A percentile compares a stretch with the other conserved stretches of the same genome.
Conservation (phyloP, 2,329 filamentous ascomycete genomes). For the Alternaria brassicicola region DNA sequence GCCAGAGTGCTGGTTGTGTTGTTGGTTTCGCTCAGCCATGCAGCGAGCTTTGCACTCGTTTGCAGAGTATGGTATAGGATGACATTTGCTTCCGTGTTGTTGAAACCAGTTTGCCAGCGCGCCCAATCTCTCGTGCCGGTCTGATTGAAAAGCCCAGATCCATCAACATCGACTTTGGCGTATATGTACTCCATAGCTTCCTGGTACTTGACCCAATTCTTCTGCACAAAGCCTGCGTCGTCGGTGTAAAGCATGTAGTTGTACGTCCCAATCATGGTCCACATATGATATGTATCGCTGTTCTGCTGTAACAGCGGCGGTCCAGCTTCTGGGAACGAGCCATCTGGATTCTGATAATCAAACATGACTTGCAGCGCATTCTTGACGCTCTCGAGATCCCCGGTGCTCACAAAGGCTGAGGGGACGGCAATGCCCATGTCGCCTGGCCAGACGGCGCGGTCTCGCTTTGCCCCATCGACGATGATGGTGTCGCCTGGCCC, state of each 20-base stretch:
- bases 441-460: constrained; percentile 47
- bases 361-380: constrained; percentile 27
- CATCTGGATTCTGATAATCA: constrained; percentile 28
- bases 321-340: constrained; percentile 26
- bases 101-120: constrained; percentile 36
- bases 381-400: constrained; percentile 19
- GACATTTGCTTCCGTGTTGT: constrained; percentile 43
- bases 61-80: constrained; percentile 40
- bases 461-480: constrained; percentile 50
- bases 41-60: constrained; percentile 25
- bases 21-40: constrained; percentile 10
- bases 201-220: constrained; percentile 21
- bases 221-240: constrained; percentile 17
- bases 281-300: constrained; percentile 33
- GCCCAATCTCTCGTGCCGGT: constrained; percentile 40
- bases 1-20: not conserved
- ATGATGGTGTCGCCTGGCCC: constrained; percentile 43
- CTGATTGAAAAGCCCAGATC: constrained; percentile 22
- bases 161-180: constrained; percentile 15
- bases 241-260: constrained; percentile 26
- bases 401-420: constrained; percentile 17
- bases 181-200: constrained; percentile 24
- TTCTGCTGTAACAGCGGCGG: constrained; percentile 18
- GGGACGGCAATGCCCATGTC: constrained; percentile 27
- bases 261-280: constrained; percentile 28